Evolutionary conservation across 352 stramenopile species (phyloP), one percentile per base, ranked within the genome.

Genomic region (Phytopythium delawarense): DNA sequence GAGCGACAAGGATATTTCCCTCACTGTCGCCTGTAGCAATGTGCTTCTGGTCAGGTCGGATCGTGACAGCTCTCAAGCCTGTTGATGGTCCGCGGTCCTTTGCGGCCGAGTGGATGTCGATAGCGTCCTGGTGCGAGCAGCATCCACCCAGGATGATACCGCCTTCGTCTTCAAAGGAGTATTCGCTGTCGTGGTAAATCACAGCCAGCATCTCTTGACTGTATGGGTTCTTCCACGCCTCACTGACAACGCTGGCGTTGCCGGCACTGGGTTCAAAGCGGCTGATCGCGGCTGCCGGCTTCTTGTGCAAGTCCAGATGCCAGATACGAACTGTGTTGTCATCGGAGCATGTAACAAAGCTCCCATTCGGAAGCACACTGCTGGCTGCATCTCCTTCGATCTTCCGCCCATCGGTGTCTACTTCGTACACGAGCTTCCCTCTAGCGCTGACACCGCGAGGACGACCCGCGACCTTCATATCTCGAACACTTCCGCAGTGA

Each of bases 241-340:
- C 74, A 23, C 60, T 53, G 12, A 69, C 61, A 9, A 62, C 54
- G 18, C 45, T 59, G 0, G 70, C 59, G 25, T 9, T 46, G 7
- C 30, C 32, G 2, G 66, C 63, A 35, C 55, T 59, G 0, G 44
- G 32, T 11, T 72, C 63, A 37, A 79, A 76, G 2, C 74, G 68
- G 64, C 62, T 79, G n/a, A 37, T 70, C 20, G 62, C 48, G 56
- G 68, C 67, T 16, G 55, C 49, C 52, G 65, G 59, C 57, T 72
- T 61, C 63, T 86, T 85, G 65, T 90, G 76, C 11, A 87, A 51
- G 30, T 93, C 84, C 30, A 97, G 62, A 61, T 96, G 79, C 91
- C 91, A 97, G 8, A 97, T 69, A 1, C 88, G 76, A 21, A 96
- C 59, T 0, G 89, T 97, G 58, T 95, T 92, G 64, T 97, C 91